phyloP scores from a whole-genome alignment of 768 basidiomycete species.

The Suillus hirtellus region DNA sequence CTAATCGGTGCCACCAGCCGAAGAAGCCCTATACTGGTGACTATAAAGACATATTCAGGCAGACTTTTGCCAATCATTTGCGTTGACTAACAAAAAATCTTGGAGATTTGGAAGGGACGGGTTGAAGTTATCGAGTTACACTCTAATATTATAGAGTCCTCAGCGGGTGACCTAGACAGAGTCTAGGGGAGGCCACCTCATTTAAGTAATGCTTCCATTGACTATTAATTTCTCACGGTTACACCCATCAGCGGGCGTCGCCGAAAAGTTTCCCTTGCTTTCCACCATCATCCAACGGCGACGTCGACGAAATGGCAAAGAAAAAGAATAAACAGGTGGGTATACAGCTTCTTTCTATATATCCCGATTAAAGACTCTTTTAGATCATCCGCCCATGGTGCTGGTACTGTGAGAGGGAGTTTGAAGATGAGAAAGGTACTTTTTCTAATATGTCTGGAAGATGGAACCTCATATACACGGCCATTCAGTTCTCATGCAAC shows the following conservation, averaged over 20 bases:
- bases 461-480: conserved; percentile 5
- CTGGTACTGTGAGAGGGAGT: conserved; percentile 99
- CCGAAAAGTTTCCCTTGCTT: conserved; percentile 18
- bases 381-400: conserved; percentile 92
- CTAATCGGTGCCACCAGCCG: conserved; percentile 53
- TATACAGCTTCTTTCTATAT: background rate
- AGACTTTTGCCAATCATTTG: conserved; percentile 49
- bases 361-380: conserved; percentile 10
- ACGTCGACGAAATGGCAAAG: conserved; percentile 42
- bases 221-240: conserved; percentile 20
- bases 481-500: conserved; percentile 87
- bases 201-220: background rate
- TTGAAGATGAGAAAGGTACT: conserved; percentile 98
- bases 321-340: conserved; percentile 55
- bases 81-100: background rate
- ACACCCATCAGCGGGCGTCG: background rate
- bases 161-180: too few species aligned
- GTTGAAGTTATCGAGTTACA: background rate
- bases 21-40: conserved; percentile 42
- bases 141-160: background rate
- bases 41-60: conserved; percentile 57
- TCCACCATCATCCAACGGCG: conserved; percentile 15
- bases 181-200: background rate
- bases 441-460: conserved; percentile 7
- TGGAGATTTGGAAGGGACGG: background rate